Percentiles rank a stretch among this genome's conserved stretches.
phyloP scores from a whole-genome alignment of 108 stramenopile genomes.

The Schizochytrium sp. region DNA sequence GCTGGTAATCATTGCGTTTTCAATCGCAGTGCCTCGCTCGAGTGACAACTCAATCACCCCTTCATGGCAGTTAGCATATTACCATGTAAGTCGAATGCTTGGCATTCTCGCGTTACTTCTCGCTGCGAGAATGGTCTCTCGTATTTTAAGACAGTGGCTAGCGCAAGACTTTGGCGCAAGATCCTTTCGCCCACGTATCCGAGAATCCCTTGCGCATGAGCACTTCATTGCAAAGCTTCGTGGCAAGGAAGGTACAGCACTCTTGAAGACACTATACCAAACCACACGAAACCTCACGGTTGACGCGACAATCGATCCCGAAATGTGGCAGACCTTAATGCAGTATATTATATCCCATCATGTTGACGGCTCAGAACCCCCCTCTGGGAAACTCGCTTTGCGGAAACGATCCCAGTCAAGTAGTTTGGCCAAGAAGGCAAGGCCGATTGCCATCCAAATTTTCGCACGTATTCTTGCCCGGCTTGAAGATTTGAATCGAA shows the following conservation, averaged over 20 bases:
- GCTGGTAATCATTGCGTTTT: conserved; percentile 19
- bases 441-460: conserved; percentile 29
- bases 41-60: background rate
- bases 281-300: background rate
- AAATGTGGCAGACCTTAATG: conserved; percentile 37
- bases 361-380: conserved; percentile 51
- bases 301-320: background rate
- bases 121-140: background rate
- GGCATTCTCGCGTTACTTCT: conserved; percentile 48
- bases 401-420: background rate
- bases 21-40: background rate
- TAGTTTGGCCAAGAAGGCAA: background rate
- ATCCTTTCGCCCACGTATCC: background rate
- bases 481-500: background rate
- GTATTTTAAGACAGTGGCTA: background rate
- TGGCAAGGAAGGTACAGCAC: background rate
- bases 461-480: conserved; percentile 19
- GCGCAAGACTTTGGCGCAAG: conserved; percentile 54
- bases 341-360: conserved; percentile 35
- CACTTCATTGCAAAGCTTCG: conserved; percentile 8
- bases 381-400: background rate
- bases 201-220: conserved; percentile 20
- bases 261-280: conserved; percentile 33
- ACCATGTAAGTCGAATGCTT: conserved; percentile 13
- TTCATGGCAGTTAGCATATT: conserved; percentile 35